Evolutionary conservation across 768 basidiomycete genomes (phyloP).

Genomic region (Rhodosporidiobolus sp.): DNA sequence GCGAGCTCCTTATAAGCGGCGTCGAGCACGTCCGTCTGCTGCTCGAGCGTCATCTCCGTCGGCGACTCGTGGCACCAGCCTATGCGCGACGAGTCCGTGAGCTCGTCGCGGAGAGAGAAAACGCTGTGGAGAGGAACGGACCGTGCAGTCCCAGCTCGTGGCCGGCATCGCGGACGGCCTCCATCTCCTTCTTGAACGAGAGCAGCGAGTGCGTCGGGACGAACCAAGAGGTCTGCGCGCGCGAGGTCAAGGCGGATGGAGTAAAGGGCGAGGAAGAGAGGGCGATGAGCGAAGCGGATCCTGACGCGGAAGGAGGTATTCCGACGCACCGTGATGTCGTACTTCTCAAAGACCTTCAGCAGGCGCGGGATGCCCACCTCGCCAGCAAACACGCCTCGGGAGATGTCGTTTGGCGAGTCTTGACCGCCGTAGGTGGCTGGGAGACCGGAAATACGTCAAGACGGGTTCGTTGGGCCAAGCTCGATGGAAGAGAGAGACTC

Average conservation of each 20-base stretch:
- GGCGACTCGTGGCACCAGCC: slow-evolving; percentile 76
- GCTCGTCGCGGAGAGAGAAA: background rate
- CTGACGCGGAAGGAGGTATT: too few species aligned
- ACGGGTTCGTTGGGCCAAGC: slow-evolving; percentile 52
- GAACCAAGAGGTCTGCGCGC: slow-evolving; percentile 17
- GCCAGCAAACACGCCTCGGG: slow-evolving; percentile 70
- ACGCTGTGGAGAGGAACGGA: background rate
- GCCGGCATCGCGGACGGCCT: slow-evolving; percentile 65
- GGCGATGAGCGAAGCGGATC: background rate
- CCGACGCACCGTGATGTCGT: slow-evolving; percentile 57
- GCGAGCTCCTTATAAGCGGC: slow-evolving; percentile 16
- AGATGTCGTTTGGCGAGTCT: slow-evolving; percentile 66
- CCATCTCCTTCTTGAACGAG: slow-evolving; percentile 69
- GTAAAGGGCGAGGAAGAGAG: background rate
- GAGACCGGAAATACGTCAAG: background rate
- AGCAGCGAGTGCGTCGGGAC: slow-evolving; percentile 64
- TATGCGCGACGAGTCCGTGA: slow-evolving; percentile 39
- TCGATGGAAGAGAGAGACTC: background rate
- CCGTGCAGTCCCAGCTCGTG: slow-evolving; percentile 58
- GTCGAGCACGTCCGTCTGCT: slow-evolving; percentile 67
- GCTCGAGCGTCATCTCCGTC: slow-evolving; percentile 58
- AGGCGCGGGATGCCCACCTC: slow-evolving; percentile 69
- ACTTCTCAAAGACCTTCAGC: slow-evolving; percentile 68
- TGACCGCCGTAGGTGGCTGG: slow-evolving; percentile 70
- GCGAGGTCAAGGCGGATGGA: background rate